Evolutionary conservation across 768 basidiomycete genomes (phyloP), one percentile per base, ranked within the genome.

Genomic region (Porphyrellus cyaneotinctus): DNA sequence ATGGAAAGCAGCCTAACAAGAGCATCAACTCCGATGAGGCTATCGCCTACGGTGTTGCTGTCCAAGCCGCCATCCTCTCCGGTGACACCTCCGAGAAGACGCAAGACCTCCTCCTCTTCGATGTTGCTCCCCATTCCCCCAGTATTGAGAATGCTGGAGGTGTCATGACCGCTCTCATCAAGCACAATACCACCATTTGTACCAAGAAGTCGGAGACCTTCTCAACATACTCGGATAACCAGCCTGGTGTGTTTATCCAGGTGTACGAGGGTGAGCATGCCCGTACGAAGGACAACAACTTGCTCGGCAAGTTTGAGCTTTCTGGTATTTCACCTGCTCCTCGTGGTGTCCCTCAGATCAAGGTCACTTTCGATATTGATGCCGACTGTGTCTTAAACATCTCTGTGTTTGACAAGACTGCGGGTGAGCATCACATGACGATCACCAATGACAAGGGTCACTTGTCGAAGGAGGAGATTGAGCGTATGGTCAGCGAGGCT

Each of bases 21-120:
- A 88, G 88, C 76, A 97, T 98, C 80, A 97, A 98, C 85, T 95
- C 95, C 47, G 95, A 98, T 60, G 95, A 97, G 76, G 95, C 95
- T 51, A 94, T 98, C 53, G 95, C 95, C 20, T 97, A 97, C 72
- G 95, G 95, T 79, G 95, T 95, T 51, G 95, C 95, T 54, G 94
- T 99, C 63, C 95, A 98, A 76, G 95, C 93, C 51, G 95, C 95
- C 64, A 95, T 97, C 64, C 87, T 98, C 52, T 91, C 95, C 23
- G 95, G 95, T 66, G 93, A 97, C 71, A 95, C 94, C 24, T 97
- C 95, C 2, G 95, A n/a, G n/a, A n/a, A n/a, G n/a, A n/a, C n/a
- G n/a, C n/a, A n/a, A n/a, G n/a, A n/a, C n/a, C n/a, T n/a, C 49
- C 83, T 97, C 44, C 85, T 98, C 52, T 88, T 97, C 65, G 95